These are phyloP conservation scores for Entophlyctis helioformis DNA, from an alignment of 192 early-diverging fungal species.

Conservation along the genomic window DNA sequence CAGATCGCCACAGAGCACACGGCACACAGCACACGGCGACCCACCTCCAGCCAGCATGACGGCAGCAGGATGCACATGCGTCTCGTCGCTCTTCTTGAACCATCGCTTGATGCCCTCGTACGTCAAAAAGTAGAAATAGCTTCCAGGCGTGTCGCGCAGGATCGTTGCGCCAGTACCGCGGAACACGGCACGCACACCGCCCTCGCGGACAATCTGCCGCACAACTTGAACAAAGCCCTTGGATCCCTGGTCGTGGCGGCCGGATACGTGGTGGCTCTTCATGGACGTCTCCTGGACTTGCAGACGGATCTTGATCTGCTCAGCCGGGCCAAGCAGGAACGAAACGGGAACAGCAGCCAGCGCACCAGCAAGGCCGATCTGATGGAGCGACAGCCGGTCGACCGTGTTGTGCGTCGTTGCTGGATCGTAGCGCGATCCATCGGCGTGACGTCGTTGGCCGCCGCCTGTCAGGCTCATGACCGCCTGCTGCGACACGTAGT, in stretches of 20 bases:
- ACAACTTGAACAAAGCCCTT: slow-evolving; percentile 67
- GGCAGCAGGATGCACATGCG: slow-evolving; percentile 2
- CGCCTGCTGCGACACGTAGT: too few relatives aligned
- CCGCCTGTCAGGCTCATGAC: too few relatives aligned
- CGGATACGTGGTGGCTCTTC: slow-evolving; percentile 4
- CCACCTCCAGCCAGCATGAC: too few relatives aligned
- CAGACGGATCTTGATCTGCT: slow-evolving; percentile 88
- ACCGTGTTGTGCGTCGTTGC: slow-evolving; percentile 13
- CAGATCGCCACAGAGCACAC: too few relatives aligned
- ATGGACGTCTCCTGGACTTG: slow-evolving; percentile 43
- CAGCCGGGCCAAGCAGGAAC: slow-evolving; percentile 78
- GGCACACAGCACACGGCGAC: too few relatives aligned
- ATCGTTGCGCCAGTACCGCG: slow-evolving; percentile 83
- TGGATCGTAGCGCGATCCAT: slow-evolving; percentile 24
- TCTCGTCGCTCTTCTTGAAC: slow-evolving; percentile 14
- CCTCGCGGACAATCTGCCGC: slow-evolving; percentile 59
- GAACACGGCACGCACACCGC: slow-evolving; percentile 72
- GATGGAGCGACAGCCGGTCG: slow-evolving; percentile 39
- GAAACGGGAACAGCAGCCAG: slow-evolving; percentile 75
- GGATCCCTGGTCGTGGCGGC: slow-evolving; percentile 37
- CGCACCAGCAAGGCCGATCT: slow-evolving; percentile 70
- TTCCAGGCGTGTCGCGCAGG: slow-evolving; percentile 77
- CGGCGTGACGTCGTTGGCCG: too few relatives aligned
- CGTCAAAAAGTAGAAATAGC: slow-evolving; percentile 81
- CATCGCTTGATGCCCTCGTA: slow-evolving; percentile 65